These are phyloP conservation scores for Ambispora gerdemannii DNA, from an alignment of 192 early-diverging fungal genomes.

Conservation along the genomic window DNA sequence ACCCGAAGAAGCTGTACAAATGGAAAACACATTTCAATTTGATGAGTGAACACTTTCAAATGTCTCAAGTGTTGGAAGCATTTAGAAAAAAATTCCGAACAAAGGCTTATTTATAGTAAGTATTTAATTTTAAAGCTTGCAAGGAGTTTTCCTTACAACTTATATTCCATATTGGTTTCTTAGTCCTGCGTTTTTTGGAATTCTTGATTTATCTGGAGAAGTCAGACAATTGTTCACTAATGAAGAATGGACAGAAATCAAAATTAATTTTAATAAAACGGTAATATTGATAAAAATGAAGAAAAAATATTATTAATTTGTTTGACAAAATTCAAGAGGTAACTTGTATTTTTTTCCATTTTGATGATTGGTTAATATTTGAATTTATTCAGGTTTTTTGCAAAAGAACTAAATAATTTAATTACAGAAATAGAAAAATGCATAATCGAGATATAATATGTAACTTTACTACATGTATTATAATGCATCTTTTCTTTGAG, in stretches of 20 bases:
- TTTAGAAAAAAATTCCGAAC: slow-evolving; percentile 15
- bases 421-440: slow-evolving; percentile 25
- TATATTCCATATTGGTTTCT: slow-evolving; percentile 8
- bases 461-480: slow-evolving; percentile 7
- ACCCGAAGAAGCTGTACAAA: not conserved
- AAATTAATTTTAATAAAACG: slow-evolving; percentile 9
- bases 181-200: slow-evolving; percentile 20
- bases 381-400: slow-evolving; percentile 8
- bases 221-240: slow-evolving; percentile 19
- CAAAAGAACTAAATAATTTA: slow-evolving; percentile 11
- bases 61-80: slow-evolving; percentile 1
- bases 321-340: slow-evolving; percentile 25
- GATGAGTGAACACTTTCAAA: slow-evolving; percentile 17
- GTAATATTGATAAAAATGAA: slow-evolving; percentile 4
- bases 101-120: slow-evolving; percentile 19
- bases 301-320: slow-evolving; percentile 13
- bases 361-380: slow-evolving; percentile 9
- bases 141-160: not conserved
- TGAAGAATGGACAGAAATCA: slow-evolving; percentile 19
- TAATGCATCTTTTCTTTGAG: not conserved
- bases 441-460: slow-evolving; percentile 20
- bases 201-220: slow-evolving; percentile 19
- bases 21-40: slow-evolving; percentile 1
- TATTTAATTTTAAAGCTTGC: not conserved
- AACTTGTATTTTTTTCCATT: not conserved